A percentile compares a stretch with the other conserved stretches of the same genome.
Conservation (phyloP, 2,329 filamentous ascomycete species). For the Ophiostoma ulmi region DNA sequence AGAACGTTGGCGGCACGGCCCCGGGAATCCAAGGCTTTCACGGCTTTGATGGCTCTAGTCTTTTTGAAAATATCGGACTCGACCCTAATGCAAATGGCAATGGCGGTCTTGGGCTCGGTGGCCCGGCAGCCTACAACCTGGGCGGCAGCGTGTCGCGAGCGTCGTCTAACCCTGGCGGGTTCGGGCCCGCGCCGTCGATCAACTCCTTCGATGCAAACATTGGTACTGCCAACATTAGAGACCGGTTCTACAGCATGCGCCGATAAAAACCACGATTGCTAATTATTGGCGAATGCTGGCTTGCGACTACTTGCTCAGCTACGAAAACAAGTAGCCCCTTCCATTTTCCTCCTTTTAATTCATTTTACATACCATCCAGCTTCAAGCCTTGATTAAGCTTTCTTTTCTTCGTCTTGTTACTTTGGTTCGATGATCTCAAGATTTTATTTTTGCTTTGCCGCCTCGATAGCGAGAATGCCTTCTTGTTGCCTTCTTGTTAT, state of each 20-base stretch:
- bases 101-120: slow-evolving; percentile 29
- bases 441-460: neutral
- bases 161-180: slow-evolving; percentile 27
- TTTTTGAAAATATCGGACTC: slow-evolving; percentile 33
- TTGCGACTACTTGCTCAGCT: neutral
- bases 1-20: slow-evolving; percentile 17
- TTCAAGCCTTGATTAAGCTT: neutral
- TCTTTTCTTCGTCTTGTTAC: neutral
- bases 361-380: neutral
- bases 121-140: slow-evolving; percentile 29
- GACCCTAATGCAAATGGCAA: slow-evolving; percentile 30
- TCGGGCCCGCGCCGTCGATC: slow-evolving; percentile 25
- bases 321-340: neutral
- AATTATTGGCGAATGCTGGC: neutral
- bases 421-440: neutral
- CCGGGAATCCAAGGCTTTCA: slow-evolving; percentile 29
- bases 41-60: slow-evolving; percentile 27
- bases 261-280: slow-evolving; percentile 14
- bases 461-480: neutral
- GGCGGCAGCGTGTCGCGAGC: slow-evolving; percentile 30
- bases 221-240: slow-evolving; percentile 19
- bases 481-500: neutral
- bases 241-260: slow-evolving; percentile 28
- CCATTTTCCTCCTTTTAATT: slow-evolving; percentile 5
- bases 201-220: slow-evolving; percentile 32